Evolutionary conservation across 2,329 filamentous ascomycete species (phyloP), one percentile per base, ranked within the genome.

Genomic region (Pseudopithomyces maydicus): DNA sequence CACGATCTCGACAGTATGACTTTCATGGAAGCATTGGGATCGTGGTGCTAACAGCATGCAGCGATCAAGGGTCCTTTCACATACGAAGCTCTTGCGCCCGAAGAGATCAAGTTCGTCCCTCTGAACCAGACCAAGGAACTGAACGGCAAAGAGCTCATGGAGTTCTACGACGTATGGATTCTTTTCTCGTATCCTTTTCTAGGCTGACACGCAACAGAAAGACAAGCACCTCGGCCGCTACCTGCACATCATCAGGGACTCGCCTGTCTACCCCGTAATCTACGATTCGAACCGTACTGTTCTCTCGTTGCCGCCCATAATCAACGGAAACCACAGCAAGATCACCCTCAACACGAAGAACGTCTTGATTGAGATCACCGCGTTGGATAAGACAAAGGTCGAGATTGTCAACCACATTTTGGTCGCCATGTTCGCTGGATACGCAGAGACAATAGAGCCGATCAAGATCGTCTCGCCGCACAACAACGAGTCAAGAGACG

Each of bases 251-350:
- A 96, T 99, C 74, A 87, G 89, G 61, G 94, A 98, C 77, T 91
- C 91, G 47, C 91, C 93, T 5, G 90, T 97, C 42, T 99, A 99
- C 76, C 95, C 95, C 20, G 92, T 96, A 71, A 96, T 99, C 72
- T 94, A 92, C 77, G 95, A 99, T 75, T 86, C 91, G 51, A 90
- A 97, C 73, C 85, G 88, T 42, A 87, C 86, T 43, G 92, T 99
- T 35, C 94, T 95, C 79, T 98, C 94, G 7, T 84, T 99, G 69
- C 95, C 95, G 1, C 95, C 95, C 17, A 98, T 99, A 69, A 99
- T 99, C 83, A 99, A 99, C 80, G 88, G 93, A 70, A 87, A 99
- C 72, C 93, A 95, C 79, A 97, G 93, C 70, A 99, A 99, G 80
- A 99, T 99, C 74, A 92, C 88, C 7, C 80, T 96, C 43, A 81